Base-by-base conservation (phyloP, 257 asterid genomes). In the Rubia yunnanensis region DNA sequence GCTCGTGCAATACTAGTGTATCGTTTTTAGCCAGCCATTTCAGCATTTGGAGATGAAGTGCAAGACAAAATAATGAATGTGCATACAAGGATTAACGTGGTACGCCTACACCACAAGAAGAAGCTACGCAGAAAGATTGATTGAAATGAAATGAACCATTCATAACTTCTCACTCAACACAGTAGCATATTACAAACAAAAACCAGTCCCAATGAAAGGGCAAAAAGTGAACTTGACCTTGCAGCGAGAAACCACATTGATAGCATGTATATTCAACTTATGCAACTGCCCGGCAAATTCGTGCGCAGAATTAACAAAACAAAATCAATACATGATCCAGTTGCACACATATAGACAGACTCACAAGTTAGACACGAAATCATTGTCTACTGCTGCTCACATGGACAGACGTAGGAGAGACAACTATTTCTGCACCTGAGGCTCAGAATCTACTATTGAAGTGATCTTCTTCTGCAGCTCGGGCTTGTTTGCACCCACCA, bases 401-500 rank as follows among this genome's bases (percentile, higher is more conserved):
- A 52, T 67, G 1, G 58, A 35, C 44, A 48, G 1, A 57, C 67
- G 60, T 34, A 58, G 65, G 22, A 54, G 55, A 76, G 31, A 22
- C 48, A 59, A n/a, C 60, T 79, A 77, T 48, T 63, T 53, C 50
- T 72, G 74, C 58, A 70, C 34, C 7, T 77, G 66, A 50, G 65
- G 66, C 72, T 70, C 73, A 26, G 91, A 77, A 58, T 88, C 98
- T 30, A 80, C 71, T 26, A 91, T 39, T 28, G 87, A 82, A 14
- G 64, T 74, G 72, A 94, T 65, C 82, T 91, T 94, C 85, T 84
- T 91, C 83, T 86, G 89, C 77, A 94, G 83, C 77, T 94, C 98
- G 38, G 91, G 86, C 77, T 88, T 91, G 85, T 94, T 94, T 48
- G 98, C 98, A 4, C 99, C 99, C n/a, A 94, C 96, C 4, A 94